Evolutionary conservation across 1,284 basidiomycete species (phyloP), one percentile per base, ranked within the genome.

Genomic region (Hymenochaete sp.): DNA sequence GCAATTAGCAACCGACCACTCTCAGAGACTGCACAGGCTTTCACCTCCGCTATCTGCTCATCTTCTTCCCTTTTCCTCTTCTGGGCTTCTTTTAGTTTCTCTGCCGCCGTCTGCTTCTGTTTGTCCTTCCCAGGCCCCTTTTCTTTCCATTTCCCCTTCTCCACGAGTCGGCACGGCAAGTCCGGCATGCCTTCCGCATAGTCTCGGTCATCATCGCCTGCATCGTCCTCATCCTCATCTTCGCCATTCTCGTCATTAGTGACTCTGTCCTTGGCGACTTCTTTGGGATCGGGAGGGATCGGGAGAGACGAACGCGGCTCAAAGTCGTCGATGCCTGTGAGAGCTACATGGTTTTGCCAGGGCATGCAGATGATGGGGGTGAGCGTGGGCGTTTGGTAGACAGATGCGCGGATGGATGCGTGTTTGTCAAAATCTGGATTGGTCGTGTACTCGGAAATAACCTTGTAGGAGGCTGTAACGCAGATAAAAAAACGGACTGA

Each of bases 391-490:
- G 70, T 66, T 25, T 68, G 64, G 51, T 66, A 72, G 13, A 76
- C 53, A 38, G 68, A 62, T 31, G 78, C 51, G 28, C 72, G 68
- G 9, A 57, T 61, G 26, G 59, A 55, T 9, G 59, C 56, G 33
- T 63, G 57, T 2, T 71, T 68, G 45, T 78, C 67, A 7, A 67
- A 61, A 13, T n/a, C n/a, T n/a, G n/a, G n/a, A n/a, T n/a, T n/a
- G n/a, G 47, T 31, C 2, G 16, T 35, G 42, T 67, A 62, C 7
- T 66, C 66, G 1, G 79, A 69, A 11, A 82, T 60, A 16, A 82
- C 54, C 51, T 75, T 81, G 63, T 79, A 82, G 0, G 79, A 82
- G 29, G 73, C 82, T 68, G 35, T 2, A 48, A n/a, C n/a, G n/a
- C n/a, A 16, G 13, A 44, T 44, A 41, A 45, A 21, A 18, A 38